phyloP scores from a whole-genome alignment of 352 stramenopile species.

The Discostella stelligera region DNA sequence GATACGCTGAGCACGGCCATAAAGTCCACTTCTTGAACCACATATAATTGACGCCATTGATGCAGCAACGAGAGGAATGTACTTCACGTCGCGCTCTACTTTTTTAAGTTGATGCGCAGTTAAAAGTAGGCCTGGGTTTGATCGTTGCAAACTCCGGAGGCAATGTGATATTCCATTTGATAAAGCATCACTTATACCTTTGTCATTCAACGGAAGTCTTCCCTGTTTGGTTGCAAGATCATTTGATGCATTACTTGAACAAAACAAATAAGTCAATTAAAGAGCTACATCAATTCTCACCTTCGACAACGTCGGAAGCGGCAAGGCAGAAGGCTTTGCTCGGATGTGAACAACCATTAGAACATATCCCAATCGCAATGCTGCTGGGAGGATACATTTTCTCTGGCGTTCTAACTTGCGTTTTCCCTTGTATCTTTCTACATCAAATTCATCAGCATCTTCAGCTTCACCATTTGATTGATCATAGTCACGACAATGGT shows the following conservation, averaged over 20 bases:
- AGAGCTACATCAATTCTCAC: conserved; percentile 23
- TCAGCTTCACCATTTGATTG: conserved; percentile 29
- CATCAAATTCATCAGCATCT: conserved; percentile 40
- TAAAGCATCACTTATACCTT: conserved; percentile 62
- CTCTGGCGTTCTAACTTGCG: conserved; percentile 30
- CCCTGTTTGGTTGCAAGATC: conserved; percentile 34
- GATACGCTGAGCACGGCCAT: conserved; percentile 19
- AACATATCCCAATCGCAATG: conserved; percentile 66
- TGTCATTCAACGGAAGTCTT: conserved; percentile 71
- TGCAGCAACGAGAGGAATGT: conserved; percentile 58
- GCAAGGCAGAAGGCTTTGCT: conserved; percentile 64
- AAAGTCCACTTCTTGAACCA: conserved; percentile 18
- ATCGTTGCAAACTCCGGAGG: conserved; percentile 63
- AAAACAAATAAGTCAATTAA: not conserved
- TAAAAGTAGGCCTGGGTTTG: conserved; percentile 70
- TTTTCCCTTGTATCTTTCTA: conserved; percentile 31
- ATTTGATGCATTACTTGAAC: not conserved
- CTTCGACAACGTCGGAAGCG: conserved; percentile 78
- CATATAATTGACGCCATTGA: conserved; percentile 59
- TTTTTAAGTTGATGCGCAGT: conserved; percentile 63
- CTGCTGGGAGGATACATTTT: conserved; percentile 54
- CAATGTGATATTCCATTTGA: conserved; percentile 62
- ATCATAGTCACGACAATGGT: conserved; percentile 23
- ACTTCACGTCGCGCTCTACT: conserved; percentile 68
- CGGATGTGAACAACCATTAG: conserved; percentile 73